Evolutionary conservation across 176 grass and related monocot species (phyloP).

Genomic region (Bonia amplexicaulis): DNA sequence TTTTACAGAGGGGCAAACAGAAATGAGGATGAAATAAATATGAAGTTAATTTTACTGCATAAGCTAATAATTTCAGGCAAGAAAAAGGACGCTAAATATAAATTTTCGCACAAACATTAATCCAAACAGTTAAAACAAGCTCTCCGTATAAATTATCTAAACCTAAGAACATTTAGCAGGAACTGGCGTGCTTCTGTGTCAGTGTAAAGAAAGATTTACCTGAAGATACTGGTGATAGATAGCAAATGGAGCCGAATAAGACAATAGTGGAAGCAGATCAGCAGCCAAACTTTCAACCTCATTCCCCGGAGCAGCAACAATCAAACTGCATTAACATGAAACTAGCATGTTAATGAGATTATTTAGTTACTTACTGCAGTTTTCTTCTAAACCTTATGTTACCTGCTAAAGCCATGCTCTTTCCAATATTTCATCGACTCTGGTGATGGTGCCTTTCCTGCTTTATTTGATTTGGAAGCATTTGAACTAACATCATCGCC

Average conservation of each 20-base stretch:
- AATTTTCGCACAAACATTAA: not conserved
- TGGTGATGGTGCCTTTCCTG: slow-evolving; percentile 45
- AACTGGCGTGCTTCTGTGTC: not conserved
- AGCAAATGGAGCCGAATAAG: slow-evolving; percentile 91
- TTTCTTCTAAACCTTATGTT: not conserved
- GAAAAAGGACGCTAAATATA: not conserved
- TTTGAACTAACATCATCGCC: slow-evolving; percentile 26
- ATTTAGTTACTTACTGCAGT: not conserved
- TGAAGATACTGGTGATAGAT: slow-evolving; percentile 92
- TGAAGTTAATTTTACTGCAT: not conserved
- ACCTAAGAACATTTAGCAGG: not conserved
- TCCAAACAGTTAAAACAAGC: not conserved
- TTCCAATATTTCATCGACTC: slow-evolving; percentile 80
- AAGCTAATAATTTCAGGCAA: not conserved
- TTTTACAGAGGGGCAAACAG: not conserved
- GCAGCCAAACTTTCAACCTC: slow-evolving; percentile 64
- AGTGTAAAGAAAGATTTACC: slow-evolving; percentile 27
- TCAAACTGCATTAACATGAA: slow-evolving; percentile 65
- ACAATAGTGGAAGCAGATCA: slow-evolving; percentile 77
- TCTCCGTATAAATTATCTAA: not conserved
- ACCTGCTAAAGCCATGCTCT: slow-evolving; percentile 90
- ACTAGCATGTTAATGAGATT: slow-evolving; percentile 8
- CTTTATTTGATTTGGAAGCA: slow-evolving; percentile 39
- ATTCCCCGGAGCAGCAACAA: slow-evolving; percentile 71
- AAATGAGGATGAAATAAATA: not conserved